Conservation (phyloP, 495 filamentous ascomycete genomes). For the Penicillium salamii region DNA sequence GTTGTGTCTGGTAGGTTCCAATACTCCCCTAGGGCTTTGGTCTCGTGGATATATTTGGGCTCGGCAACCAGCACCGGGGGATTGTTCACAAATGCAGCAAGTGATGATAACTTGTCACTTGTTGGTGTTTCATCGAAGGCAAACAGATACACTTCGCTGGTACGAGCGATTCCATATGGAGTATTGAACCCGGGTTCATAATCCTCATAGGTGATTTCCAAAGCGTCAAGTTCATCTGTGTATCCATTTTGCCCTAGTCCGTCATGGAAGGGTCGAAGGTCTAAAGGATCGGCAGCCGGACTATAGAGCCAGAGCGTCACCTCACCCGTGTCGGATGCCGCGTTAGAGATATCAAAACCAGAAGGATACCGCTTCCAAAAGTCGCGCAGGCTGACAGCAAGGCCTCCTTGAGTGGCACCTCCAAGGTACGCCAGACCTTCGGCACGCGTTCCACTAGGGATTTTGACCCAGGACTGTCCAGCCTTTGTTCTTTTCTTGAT, state of each 20-base stretch:
- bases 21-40: conserved; percentile 39
- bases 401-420: conserved; percentile 40
- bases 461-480: conserved; percentile 48
- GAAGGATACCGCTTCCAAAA: conserved; percentile 54
- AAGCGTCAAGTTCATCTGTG: conserved; percentile 44
- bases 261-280: conserved; percentile 48
- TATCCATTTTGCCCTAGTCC: conserved; percentile 45
- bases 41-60: conserved; percentile 37
- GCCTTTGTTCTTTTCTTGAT: conserved; percentile 48
- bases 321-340: conserved; percentile 31
- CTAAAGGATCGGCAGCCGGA: conserved; percentile 44
- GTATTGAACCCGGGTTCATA: conserved; percentile 46
- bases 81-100: conserved; percentile 31
- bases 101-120: conserved; percentile 23
- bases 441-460: conserved; percentile 42
- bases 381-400: conserved; percentile 45
- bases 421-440: conserved; percentile 48
- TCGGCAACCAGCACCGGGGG: conserved; percentile 37
- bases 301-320: conserved; percentile 52
- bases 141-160: conserved; percentile 43
- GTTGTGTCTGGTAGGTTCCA: conserved; percentile 25
- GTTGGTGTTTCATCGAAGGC: conserved; percentile 40
- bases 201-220: conserved; percentile 56
- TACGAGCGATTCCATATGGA: conserved; percentile 46
- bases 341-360: conserved; percentile 40